These are phyloP conservation scores for Vitis hybrid DNA, from an alignment of 177 flowering plant genomes.

Conservation along the genomic window DNA sequence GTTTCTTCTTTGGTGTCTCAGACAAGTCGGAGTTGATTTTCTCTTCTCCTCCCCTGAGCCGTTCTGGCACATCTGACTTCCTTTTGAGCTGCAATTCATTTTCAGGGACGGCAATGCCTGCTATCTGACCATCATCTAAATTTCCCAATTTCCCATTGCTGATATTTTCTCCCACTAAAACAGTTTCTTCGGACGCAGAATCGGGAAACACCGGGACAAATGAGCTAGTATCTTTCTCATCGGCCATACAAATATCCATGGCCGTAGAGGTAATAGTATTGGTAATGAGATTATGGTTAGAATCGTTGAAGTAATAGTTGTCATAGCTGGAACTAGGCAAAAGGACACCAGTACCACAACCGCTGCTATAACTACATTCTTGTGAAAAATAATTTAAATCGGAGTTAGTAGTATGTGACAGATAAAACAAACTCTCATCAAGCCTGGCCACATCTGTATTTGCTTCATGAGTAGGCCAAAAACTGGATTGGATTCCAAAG, in stretches of 20 bases:
- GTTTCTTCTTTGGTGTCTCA: constrained; percentile 35
- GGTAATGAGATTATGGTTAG: constrained; percentile 1
- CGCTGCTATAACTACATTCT: constrained; percentile 20
- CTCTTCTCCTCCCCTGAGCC: not conserved
- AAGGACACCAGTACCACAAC: constrained; percentile 9
- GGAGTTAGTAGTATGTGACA: constrained; percentile 11
- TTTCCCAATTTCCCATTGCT: constrained; percentile 5
- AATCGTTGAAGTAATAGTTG: constrained; percentile 3
- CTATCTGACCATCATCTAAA: constrained; percentile 7
- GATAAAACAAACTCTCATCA: constrained; percentile 16
- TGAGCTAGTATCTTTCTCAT: constrained; percentile 8
- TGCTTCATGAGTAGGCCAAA: constrained; percentile 15
- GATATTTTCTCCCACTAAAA: constrained; percentile 1
- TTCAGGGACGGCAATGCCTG: constrained; percentile 5
- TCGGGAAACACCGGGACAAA: constrained; percentile 17
- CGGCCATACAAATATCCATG: constrained; percentile 15
- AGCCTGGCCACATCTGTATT: not conserved
- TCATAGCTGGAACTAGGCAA: constrained; percentile 19
- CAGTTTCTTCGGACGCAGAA: constrained; percentile 13
- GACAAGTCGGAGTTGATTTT: not conserved
- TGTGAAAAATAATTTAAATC: constrained; percentile 19
- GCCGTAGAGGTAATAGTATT: constrained; percentile 7
- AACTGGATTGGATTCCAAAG: constrained; percentile 8
- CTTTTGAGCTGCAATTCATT: constrained; percentile 31
- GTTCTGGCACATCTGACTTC: constrained; percentile 20